Evolutionary conservation across 2,329 filamentous ascomycete genomes (phyloP), one percentile per base, ranked within the genome.

Genomic region (Dactylellina drechsleri): DNA sequence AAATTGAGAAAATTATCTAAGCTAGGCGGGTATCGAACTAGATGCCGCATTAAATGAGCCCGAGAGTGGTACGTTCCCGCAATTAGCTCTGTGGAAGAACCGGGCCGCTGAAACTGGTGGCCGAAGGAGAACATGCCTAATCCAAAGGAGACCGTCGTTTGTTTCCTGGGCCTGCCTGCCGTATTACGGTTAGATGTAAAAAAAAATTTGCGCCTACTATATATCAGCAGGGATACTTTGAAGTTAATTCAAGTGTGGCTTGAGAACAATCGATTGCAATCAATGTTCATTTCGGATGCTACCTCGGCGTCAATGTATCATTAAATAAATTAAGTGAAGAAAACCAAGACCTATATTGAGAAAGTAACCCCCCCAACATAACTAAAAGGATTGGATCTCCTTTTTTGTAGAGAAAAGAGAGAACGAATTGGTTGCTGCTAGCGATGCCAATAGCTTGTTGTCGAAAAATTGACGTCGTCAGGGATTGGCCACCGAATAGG

Each of bases 291-390:
- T 36, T 10, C 31, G 31, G 31, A 7, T 47, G 43, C 43, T 72
- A 45, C 60, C 53, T 65, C 53, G 67, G 67, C 67, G 65, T 72
- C 53, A 64, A 64, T 49, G 28, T 58, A 43, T 36, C 31, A 57
- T 54, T 54, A 66, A 57, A 45, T 10, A 1, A 47, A 68, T 54
- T 41, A 57, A 56, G 18, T 28, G 41, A 49, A 47, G 50, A 62
- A 41, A 54, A 36, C 31, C 31, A 8, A 36, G 31, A 36, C 6
- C 31, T 36, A 36, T 10, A 36, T 36, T 36, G 5, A 36, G 31
- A 36, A 36, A 36, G 31, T 36, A 36, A 23, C 4, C 23, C 4
- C 4, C 23, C 2, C 23, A 23, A 4, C 4, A 23, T 23, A 23
- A 23, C 23, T 23, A 23, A 36, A 36, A 36, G 31, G 31, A 36